A percentile compares a stretch with the other conserved stretches of the same genome.
Conservation (phyloP, 2,329 filamentous ascomycete species). For the Ramularia endophylla region DNA sequence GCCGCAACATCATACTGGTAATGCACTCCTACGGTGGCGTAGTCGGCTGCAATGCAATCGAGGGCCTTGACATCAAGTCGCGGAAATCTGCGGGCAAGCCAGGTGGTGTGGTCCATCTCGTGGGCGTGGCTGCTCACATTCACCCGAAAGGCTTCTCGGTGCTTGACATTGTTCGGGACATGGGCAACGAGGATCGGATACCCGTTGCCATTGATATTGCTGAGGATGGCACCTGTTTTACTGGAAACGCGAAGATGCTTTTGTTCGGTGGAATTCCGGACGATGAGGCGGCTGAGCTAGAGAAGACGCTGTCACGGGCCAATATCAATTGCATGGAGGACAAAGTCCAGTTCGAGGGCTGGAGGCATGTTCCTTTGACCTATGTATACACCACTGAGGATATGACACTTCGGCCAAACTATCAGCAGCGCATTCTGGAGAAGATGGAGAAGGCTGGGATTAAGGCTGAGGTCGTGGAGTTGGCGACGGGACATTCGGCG, state of each 20-base stretch:
- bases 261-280: neutral
- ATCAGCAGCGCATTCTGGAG: neutral
- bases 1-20: slow-evolving; percentile 25
- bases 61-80: slow-evolving; percentile 27
- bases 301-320: neutral
- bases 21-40: slow-evolving; percentile 34
- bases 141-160: neutral
- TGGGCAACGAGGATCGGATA: neutral
- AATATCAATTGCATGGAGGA: neutral
- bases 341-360: neutral
- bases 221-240: neutral
- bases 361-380: neutral
- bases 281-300: neutral
- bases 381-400: neutral
- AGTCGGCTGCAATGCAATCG: slow-evolving; percentile 30
- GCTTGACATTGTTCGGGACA: neutral
- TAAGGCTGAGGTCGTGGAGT: neutral
- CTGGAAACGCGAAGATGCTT: neutral
- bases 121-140: slow-evolving; percentile 33
- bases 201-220: neutral
- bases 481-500: neutral
- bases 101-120: slow-evolving; percentile 32
- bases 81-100: slow-evolving; percentile 23
- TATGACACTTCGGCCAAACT: neutral
- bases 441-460: neutral